Evolutionary conservation across 2,329 filamentous ascomycete species (phyloP), one percentile per base, ranked within the genome.

Genomic region (Monilinia polystroma): DNA sequence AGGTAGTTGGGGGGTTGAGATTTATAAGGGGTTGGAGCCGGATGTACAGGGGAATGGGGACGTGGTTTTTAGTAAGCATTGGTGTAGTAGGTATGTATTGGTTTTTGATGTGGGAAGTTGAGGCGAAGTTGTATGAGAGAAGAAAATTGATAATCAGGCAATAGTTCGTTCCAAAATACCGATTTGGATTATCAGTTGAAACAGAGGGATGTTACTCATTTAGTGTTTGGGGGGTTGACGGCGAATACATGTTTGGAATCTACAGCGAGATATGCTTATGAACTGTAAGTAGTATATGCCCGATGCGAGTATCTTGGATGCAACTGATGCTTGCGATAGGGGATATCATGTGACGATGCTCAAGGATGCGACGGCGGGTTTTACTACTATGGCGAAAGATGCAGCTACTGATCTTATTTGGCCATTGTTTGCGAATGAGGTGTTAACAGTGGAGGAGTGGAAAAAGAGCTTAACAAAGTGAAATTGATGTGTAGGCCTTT

Each of bases 151-250:
- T 51, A 4, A 35, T 35, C 6, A 8, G 4, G 8, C 26, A 20
- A 43, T 35, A 74, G 72, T 56, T 76, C 75, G 0, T 78, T 78
- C 62, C 58, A 70, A n/a, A 77, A 77, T 53, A 78, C 76, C 1
- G 77, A 78, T 70, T 64, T 78, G 26, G 74, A 78, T 45, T 78
- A 73, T 63, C 76, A 77, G 67, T 70, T 78, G 26, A 70, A 70
- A 3, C 76, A 78, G 66, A 68, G 74, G 26, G 75, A 76, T 26
- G 74, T 78, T 16, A 75, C 71, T 2, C 68, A 77, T 47, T 26
- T 78, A 10, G 69, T 78, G 12, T 67, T 77, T 45, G 76, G 70
- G 2, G 76, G 77, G 0, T 69, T 78, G 66, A 73, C 71, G 1
- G 69, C 75, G 10, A 78, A 78, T 63, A 74, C 74, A 6, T 78